Base-by-base conservation (phyloP, 2,329 filamentous ascomycete species). In the Ploettnerulaceae sp. region DNA sequence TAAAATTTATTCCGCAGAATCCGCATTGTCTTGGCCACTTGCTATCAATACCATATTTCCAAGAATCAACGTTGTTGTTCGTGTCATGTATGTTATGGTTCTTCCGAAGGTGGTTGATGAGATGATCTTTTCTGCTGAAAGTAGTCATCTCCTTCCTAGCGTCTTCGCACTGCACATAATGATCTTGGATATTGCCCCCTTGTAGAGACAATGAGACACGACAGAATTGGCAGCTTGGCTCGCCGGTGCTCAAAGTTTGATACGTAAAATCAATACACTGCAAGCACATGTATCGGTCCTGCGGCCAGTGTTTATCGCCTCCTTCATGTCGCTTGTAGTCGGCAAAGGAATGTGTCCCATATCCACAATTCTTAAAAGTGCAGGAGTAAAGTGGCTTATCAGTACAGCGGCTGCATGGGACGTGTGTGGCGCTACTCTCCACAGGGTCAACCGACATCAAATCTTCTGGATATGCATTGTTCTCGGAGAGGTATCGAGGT, bases 291-390 rank as follows among this genome's bases (percentile, higher is more conserved):
- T 47, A 54, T 3, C 49, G 37, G 8, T 48, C 46, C 31, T 49
- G 49, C 0, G 47, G 49, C 36, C 45, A 56, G 28, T 56, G 54
- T 20, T 47, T 48, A 5, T 45, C 24, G 12, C 41, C 49, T 21
- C 45, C 39, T 47, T 53, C 52, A 25, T 57, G 52, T 37, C 54
- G 28, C 29, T 51, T 55, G 42, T 45, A 52, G 18, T 53, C 51
- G 2, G 46, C 18, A 15, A 48, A 44, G 6, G 26, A 35, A 12
- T 51, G 47, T 6, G 36, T 47, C 5, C 42, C 38, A 17, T 48
- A 47, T 12, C 14, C 14, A 22, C 39, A 48, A 11, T 20, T 32
- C n/a, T 44, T 22, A 15, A 22, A 29, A 12, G 44, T 48, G 26
- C 52, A 53, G 11, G 17, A 35, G 18, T 44, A 26, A 4, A 49